These are phyloP conservation scores for Blastocystis sp. DNA, from an alignment of 352 stramenopile genomes.

Conservation along the genomic window DNA sequence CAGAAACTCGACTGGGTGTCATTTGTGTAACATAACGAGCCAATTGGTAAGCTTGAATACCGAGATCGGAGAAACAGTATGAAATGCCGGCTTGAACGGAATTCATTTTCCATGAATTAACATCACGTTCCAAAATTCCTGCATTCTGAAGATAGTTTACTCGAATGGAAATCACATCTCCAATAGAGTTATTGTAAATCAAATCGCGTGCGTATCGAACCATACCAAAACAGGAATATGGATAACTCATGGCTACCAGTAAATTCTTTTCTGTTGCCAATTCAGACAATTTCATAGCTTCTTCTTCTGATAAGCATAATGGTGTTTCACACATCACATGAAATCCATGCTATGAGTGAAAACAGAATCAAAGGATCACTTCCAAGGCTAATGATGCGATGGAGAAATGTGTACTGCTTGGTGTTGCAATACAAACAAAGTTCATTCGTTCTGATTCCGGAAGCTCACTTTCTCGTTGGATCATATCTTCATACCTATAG, in stretches of 20 bases:
- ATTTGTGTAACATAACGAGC: constrained; percentile 8
- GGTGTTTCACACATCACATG: constrained; percentile 58
- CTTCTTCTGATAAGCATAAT: constrained; percentile 34
- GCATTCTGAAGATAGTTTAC: constrained; percentile 28
- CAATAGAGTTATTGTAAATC: constrained; percentile 40
- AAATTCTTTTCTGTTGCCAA: constrained; percentile 28
- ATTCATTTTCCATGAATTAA: neutral
- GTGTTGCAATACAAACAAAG: constrained; percentile 6
- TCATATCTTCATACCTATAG: constrained; percentile 35
- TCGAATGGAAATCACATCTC: constrained; percentile 9
- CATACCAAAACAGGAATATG: constrained; percentile 44
- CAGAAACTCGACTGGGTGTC: constrained; percentile 19
- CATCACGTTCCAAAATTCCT: constrained; percentile 15
- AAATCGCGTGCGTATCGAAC: constrained; percentile 34
- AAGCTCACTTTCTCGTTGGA: constrained; percentile 26
- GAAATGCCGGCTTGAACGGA: neutral
- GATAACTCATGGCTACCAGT: neutral
- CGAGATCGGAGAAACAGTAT: constrained; percentile 22
- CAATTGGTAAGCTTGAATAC: constrained; percentile 21
- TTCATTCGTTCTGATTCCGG: constrained; percentile 40
- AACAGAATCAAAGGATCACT: neutral
- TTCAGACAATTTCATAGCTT: constrained; percentile 4
- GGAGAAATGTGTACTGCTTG: neutral
- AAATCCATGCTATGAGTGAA: constrained; percentile 9
- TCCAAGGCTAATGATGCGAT: neutral